Conservation (phyloP, 2,329 filamentous ascomycete genomes). For the Neocucurbitaria cava region DNA sequence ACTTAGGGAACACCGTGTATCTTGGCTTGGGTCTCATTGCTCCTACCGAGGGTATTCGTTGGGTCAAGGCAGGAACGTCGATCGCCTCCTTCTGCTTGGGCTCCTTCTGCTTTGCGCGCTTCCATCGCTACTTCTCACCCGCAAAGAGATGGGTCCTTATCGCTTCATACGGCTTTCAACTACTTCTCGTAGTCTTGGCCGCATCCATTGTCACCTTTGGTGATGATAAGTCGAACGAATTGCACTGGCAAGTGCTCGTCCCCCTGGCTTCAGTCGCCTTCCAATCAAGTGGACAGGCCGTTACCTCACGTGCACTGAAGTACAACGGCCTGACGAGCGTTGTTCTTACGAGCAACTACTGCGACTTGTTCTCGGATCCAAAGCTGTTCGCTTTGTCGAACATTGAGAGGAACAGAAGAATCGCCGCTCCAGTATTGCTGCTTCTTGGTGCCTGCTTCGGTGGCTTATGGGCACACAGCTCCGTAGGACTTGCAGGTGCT, state of each 20-base stretch:
- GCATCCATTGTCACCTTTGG: conserved; percentile 54
- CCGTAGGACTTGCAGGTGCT: conserved; percentile 59
- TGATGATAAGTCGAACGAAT: conserved; percentile 35
- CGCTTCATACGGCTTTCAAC: conserved; percentile 50
- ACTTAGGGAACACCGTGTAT: conserved; percentile 75
- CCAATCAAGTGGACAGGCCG: conserved; percentile 79
- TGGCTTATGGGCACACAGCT: conserved; percentile 61
- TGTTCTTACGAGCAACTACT: conserved; percentile 82
- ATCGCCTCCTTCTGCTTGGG: conserved; percentile 75
- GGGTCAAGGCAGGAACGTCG: conserved; percentile 75
- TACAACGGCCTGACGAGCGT: conserved; percentile 77
- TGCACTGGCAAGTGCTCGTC: conserved; percentile 63
- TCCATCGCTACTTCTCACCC: conserved; percentile 69
- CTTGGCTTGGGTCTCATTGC: conserved; percentile 75
- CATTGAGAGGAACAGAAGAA: conserved; percentile 61
- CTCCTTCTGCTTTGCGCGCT: conserved; percentile 72
- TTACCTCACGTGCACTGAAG: conserved; percentile 73
- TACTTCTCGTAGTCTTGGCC: conserved; percentile 50
- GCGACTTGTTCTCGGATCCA: conserved; percentile 76
- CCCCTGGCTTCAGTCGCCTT: conserved; percentile 76
- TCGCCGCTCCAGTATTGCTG: conserved; percentile 59
- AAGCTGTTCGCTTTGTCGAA: conserved; percentile 57
- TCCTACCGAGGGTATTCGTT: conserved; percentile 61
- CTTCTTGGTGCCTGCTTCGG: conserved; percentile 62
- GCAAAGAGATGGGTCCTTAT: conserved; percentile 70